Evolutionary conservation across 2,329 filamentous ascomycete species (phyloP).

Genomic region (Diplodia corticola): DNA sequence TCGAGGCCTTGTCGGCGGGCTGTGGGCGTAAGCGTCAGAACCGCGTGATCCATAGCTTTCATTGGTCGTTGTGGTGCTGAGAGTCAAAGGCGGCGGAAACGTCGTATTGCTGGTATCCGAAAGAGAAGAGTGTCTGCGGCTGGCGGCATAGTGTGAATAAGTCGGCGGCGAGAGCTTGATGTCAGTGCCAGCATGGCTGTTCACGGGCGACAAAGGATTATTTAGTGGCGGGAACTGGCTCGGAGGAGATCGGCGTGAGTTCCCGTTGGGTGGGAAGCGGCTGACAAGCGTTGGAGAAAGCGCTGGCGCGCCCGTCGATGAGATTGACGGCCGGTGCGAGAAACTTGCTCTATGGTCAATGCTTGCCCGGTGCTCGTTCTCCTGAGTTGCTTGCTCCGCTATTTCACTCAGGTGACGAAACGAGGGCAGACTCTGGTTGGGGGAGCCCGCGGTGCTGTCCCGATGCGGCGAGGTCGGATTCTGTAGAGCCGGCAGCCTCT

Average conservation of each 20-base stretch:
- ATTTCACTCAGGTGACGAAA: constrained; percentile 39
- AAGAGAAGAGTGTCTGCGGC: constrained; percentile 8
- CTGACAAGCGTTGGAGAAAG: constrained; percentile 39
- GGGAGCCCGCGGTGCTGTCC: constrained; percentile 33
- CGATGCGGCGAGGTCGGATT: constrained; percentile 34
- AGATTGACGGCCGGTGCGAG: constrained; percentile 39
- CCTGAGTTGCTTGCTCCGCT: constrained; percentile 37
- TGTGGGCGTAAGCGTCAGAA: constrained; percentile 14
- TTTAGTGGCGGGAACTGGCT: constrained; percentile 34
- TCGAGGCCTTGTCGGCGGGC: constrained; percentile 4
- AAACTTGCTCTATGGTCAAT: constrained; percentile 28
- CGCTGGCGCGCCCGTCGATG: constrained; percentile 31
- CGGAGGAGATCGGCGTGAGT: constrained; percentile 34
- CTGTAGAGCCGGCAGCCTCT: constrained; percentile 41
- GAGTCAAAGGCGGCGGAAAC: constrained; percentile 42
- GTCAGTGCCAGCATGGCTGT: constrained; percentile 28
- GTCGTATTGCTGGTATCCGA: constrained; percentile 28
- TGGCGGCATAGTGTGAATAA: not conserved
- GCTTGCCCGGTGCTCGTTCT: constrained; percentile 32
- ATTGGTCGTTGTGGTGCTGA: constrained; percentile 34
- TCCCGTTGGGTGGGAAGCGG: constrained; percentile 36
- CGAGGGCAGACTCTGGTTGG: constrained; percentile 35
- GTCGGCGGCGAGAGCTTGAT: constrained; percentile 31
- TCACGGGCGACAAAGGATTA: constrained; percentile 37
- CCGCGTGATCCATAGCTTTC: constrained; percentile 43